Evolutionary conservation across 805 yeast genomes (phyloP), one percentile per base, ranked within the genome.

Genomic region (Scheffersomyces amazonensis): DNA sequence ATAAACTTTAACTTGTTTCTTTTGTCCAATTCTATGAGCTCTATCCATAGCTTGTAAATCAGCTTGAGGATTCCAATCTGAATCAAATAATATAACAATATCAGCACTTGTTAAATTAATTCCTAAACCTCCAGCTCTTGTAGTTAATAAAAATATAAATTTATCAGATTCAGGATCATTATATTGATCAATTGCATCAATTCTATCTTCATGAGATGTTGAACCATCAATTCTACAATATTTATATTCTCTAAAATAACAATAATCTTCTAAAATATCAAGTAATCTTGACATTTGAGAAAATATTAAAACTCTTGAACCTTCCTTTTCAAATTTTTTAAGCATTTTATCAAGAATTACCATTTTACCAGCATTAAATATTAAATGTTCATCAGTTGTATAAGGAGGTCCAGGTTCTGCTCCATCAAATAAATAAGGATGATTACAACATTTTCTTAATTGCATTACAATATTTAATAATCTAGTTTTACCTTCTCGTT

Each of bases 371-470:
- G 96, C 75, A 57, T 91, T 91, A 66, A 52, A 81, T n/a, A 90
- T 82, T 46, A 91, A 71, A 63, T 91, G 98, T 60, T 90, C 97
- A 60, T 89, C 97, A 1, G 95, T 91, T 1, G 97, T 91, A 54
- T 73, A 91, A 1, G 98, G 98, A 1, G 98, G 98, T 8, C 98
- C 98, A 0, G 97, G 98, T 61, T 90, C 98, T 1, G 98, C 99
- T n/a, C 99, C 98, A 58, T 91, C 98, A 54, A 93, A 93, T 38
- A 91, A 66, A 60, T 93, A 91, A 0, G 98, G 98, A 63, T 93
- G 99, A 58, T 93, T 91, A 60, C 98, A 91, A 60, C 98, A 91
- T 60, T 91, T 91, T 53, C 98, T 75, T 47, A 91, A 71, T 62
- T 91, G 98, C 98, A 91, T 91, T 11, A 91, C 98, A 52, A 91